These are phyloP conservation scores for Kwoniella europaea DNA, from an alignment of 768 basidiomycete species.

Conservation along the genomic window DNA sequence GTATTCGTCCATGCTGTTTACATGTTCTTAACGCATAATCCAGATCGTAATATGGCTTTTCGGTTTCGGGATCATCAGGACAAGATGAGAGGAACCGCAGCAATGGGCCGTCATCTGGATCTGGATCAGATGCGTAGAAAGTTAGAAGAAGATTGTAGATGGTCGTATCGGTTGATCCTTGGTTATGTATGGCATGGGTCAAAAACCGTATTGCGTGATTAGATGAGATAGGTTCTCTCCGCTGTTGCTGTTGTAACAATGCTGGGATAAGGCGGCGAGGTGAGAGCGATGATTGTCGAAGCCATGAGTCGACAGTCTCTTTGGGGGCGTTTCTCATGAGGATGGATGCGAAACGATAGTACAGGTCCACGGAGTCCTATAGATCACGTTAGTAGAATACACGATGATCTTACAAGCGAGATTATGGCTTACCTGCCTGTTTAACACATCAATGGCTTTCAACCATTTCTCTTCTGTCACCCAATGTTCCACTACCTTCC, in stretches of 20 bases:
- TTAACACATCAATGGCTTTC: conserved; percentile 87
- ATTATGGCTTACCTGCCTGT: conserved; percentile 70
- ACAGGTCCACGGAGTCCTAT: conserved; percentile 81
- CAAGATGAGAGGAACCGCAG: conserved; percentile 78
- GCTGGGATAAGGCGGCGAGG: conserved; percentile 87
- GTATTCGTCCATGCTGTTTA: conserved; percentile 76
- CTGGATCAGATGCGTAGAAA: conserved; percentile 68
- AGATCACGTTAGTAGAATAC: too few species aligned
- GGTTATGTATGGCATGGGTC: conserved; percentile 79
- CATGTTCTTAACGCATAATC: conserved; percentile 95
- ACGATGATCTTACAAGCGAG: not conserved
- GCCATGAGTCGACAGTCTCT: conserved; percentile 90
- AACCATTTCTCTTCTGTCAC: conserved; percentile 88
- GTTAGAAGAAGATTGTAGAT: conserved; percentile 94
- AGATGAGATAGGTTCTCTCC: conserved; percentile 59
- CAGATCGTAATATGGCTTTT: conserved; percentile 90
- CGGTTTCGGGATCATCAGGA: conserved; percentile 79
- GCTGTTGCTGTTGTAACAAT: conserved; percentile 76
- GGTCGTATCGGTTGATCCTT: conserved; percentile 77
- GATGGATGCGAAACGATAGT: conserved; percentile 89
- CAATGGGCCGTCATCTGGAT: conserved; percentile 60
- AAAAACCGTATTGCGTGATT: conserved; percentile 92
- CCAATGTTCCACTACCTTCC: conserved; percentile 88
- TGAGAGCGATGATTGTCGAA: conserved; percentile 78
- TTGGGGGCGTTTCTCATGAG: conserved; percentile 84